phyloP scores from a whole-genome alignment of 495 filamentous ascomycete species.

The Hypomontagnella monticulosa region DNA sequence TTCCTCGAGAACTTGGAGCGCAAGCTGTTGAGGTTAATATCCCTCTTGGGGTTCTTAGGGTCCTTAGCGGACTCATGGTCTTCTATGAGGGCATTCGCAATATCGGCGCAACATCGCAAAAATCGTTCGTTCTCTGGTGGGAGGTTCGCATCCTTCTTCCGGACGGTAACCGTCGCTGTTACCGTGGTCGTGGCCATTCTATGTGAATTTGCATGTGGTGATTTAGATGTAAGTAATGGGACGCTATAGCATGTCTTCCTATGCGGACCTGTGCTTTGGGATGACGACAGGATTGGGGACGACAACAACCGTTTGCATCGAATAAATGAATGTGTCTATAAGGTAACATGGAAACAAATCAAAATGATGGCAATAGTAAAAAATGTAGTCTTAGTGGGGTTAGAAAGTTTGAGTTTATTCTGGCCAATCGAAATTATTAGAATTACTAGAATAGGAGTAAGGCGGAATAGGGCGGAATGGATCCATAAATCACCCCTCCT shows the following conservation, averaged over 20 bases:
- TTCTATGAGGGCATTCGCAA: slow-evolving; percentile 90
- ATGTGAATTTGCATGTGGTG: background rate
- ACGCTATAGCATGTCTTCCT: background rate
- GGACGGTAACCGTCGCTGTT: slow-evolving; percentile 44
- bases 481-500: too few species aligned
- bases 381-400: too few species aligned
- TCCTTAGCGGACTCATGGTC: slow-evolving; percentile 85
- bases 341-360: too few species aligned
- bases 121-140: slow-evolving; percentile 93
- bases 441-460: too few species aligned
- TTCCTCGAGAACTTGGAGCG: slow-evolving; percentile 91
- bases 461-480: too few species aligned
- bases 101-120: slow-evolving; percentile 92
- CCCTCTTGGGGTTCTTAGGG: slow-evolving; percentile 73
- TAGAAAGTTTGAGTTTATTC: too few species aligned
- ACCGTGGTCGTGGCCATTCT: slow-evolving; percentile 56
- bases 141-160: slow-evolving; percentile 74
- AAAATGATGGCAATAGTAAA: too few species aligned
- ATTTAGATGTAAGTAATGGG: background rate
- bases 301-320: too few species aligned
- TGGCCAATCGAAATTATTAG: too few species aligned
- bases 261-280: too few species aligned
- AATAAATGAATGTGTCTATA: too few species aligned
- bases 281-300: too few species aligned
- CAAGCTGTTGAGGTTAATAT: slow-evolving; percentile 92